A percentile compares a stretch with the other conserved stretches of the same genome.
Conservation (phyloP, 768 basidiomycete species). For the Hirschioporus abietinus region DNA sequence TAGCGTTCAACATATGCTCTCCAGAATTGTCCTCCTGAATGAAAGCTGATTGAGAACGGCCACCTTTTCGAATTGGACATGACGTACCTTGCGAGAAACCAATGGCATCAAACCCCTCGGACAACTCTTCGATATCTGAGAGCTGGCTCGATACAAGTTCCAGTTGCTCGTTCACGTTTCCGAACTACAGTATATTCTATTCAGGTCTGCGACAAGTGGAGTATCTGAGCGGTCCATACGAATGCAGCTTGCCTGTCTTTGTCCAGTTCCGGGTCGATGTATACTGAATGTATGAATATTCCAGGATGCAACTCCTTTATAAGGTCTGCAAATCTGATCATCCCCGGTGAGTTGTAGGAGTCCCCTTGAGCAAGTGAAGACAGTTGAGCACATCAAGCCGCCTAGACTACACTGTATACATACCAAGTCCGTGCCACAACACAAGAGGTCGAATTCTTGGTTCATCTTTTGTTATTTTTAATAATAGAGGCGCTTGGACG, state of each 20-base stretch:
- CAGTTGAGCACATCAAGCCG: neutral
- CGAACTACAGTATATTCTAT: conserved; percentile 46
- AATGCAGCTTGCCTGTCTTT: conserved; percentile 66
- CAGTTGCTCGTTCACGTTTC: conserved; percentile 70
- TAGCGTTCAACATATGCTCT: conserved; percentile 78
- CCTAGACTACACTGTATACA: conserved; percentile 5
- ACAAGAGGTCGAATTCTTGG: conserved; percentile 47
- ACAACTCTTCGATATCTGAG: conserved; percentile 54
- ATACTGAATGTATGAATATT: conserved; percentile 73
- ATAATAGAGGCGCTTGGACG: neutral
- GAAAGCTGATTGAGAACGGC: neutral
- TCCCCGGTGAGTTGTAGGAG: conserved; percentile 66
- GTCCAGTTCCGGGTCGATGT: conserved; percentile 55
- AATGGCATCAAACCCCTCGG: conserved; percentile 75
- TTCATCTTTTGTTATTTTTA: neutral
- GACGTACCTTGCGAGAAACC: conserved; percentile 78
- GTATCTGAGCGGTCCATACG: conserved; percentile 37
- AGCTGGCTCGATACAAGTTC: conserved; percentile 61
- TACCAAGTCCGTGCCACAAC: conserved; percentile 70
- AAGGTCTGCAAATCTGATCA: conserved; percentile 54
- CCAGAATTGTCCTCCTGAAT: conserved; percentile 73
- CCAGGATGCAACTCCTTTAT: conserved; percentile 64
- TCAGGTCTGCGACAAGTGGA: conserved; percentile 9
- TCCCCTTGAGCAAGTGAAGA: conserved; percentile 45
- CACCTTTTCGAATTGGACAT: neutral